These are phyloP conservation scores for Typha latifolia DNA, from an alignment of 176 grass and related monocot genomes.

Conservation along the genomic window DNA sequence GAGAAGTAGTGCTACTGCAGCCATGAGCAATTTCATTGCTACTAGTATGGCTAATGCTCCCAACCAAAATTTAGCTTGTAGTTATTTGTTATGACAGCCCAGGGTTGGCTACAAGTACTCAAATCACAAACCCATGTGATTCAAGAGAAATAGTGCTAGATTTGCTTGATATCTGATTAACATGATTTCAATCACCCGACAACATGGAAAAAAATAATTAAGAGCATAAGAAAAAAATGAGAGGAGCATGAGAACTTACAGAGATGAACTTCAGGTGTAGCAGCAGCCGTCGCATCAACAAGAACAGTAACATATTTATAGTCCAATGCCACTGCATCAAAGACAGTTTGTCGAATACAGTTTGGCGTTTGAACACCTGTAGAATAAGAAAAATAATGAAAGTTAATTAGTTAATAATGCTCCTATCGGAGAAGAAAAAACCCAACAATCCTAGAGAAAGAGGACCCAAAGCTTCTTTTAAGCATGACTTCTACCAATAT, in stretches of 20 bases:
- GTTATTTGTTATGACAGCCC: no score
- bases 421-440: background rate
- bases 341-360: slow-evolving; percentile 88
- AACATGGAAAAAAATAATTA: background rate
- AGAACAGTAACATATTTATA: slow-evolving; percentile 67
- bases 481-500: background rate
- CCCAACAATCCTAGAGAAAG: background rate
- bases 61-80: no score
- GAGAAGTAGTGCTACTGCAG: no score
- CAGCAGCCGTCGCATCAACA: slow-evolving; percentile 82
- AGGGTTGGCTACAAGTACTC: background rate
- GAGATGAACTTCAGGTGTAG: slow-evolving; percentile 70
- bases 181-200: background rate
- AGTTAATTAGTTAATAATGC: background rate
- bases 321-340: slow-evolving; percentile 80
- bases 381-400: background rate
- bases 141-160: background rate
- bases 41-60: no score
- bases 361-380: slow-evolving; percentile 92
- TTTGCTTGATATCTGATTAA: background rate
- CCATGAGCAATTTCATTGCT: no score
- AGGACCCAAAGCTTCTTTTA: background rate
- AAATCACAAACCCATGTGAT: slow-evolving; percentile 1
- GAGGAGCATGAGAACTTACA: slow-evolving; percentile 35
- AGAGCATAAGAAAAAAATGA: slow-evolving; percentile 1